Percentiles rank a stretch among this genome's conserved stretches.
phyloP scores from a whole-genome alignment of 78 protist genomes.

The Dictyostelium firmibasis region DNA sequence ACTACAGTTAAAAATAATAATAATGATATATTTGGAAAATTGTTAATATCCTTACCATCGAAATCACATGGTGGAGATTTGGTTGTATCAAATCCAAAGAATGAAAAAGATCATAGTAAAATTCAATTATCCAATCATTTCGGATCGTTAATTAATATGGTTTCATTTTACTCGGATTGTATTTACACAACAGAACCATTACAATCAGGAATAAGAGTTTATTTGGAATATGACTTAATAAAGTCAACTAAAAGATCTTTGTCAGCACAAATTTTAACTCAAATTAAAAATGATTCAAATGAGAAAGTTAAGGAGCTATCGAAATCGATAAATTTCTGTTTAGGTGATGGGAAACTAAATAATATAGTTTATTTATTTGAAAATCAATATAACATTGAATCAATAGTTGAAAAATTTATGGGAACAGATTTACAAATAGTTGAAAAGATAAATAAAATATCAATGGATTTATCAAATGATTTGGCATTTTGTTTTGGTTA shows the following conservation, averaged over 20 bases:
- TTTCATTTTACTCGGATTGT: not conserved
- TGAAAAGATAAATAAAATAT: not conserved
- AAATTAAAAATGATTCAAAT: not conserved
- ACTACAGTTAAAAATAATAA: not conserved
- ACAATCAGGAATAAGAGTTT: not conserved
- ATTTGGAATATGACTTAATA: not conserved
- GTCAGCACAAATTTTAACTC: not conserved
- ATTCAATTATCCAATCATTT: not conserved
- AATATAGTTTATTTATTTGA: not conserved
- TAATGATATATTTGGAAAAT: not conserved
- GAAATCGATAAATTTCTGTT: not conserved
- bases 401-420: not conserved
- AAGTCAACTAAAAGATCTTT: not conserved
- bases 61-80: not conserved
- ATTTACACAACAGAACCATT: not conserved
- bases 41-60: not conserved
- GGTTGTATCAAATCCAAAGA: not conserved
- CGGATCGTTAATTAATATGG: not conserved
- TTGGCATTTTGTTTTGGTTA: not conserved
- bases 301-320: not conserved
- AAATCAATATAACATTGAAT: not conserved
- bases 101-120: not conserved
- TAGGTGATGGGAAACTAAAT: not conserved
- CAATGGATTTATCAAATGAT: not conserved
- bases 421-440: not conserved